Percentiles rank a stretch among this genome's conserved stretches.
Conservation (phyloP, 176 grass and related monocot species). For the Coix lacrymajobi region DNA sequence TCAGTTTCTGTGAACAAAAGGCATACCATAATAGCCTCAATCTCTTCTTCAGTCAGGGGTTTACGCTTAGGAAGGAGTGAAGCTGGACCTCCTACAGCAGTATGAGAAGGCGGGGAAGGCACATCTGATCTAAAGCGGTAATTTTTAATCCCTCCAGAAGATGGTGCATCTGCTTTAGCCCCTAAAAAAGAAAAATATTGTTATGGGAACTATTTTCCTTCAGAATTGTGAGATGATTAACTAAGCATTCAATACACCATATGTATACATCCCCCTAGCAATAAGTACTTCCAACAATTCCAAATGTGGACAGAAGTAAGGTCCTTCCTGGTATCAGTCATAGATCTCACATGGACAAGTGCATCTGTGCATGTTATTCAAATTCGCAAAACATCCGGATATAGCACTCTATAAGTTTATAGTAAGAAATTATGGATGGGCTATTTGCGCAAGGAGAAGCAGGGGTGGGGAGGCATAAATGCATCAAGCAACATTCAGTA, state of each 20-base stretch:
- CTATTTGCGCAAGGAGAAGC: not conserved
- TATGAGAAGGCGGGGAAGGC: constrained; percentile 75
- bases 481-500: not conserved
- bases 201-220: not conserved
- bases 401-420: not conserved
- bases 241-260: not conserved
- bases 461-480: not conserved
- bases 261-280: not conserved
- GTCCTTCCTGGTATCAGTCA: not conserved
- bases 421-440: not conserved
- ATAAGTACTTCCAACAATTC: not conserved
- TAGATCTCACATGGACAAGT: not conserved
- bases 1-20: not conserved
- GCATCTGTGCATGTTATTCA: not conserved
- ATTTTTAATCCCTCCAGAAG: constrained; percentile 51
- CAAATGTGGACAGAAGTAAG: not conserved
- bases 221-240: constrained; percentile 2
- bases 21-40: constrained; percentile 89
- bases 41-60: constrained; percentile 86
- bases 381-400: not conserved
- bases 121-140: constrained; percentile 93
- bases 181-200: constrained; percentile 30
- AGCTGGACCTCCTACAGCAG: constrained; percentile 81
- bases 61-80: constrained; percentile 91
- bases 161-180: constrained; percentile 38